Conservation (phyloP, 2,329 filamentous ascomycete genomes). For the Epichloe hybrida region DNA sequence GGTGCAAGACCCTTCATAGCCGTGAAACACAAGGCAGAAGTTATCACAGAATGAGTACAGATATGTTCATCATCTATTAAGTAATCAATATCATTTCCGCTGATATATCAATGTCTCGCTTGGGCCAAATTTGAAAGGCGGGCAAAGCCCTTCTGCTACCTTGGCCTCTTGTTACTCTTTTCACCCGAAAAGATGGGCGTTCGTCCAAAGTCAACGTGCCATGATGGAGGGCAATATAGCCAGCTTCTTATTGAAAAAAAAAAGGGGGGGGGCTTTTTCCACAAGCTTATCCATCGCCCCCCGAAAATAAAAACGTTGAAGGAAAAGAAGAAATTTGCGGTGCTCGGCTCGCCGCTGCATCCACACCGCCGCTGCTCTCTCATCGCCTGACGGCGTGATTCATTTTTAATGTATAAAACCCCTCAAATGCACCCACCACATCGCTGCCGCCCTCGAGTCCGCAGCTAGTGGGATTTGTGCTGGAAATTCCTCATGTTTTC, state of each 20-base stretch:
- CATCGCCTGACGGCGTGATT: neutral
- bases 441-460: neutral
- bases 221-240: neutral
- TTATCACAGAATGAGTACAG: too few species aligned
- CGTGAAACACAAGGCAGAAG: too few species aligned
- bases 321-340: neutral
- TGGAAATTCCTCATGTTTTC: conserved; percentile 2
- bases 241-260: neutral
- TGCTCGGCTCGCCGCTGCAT: neutral
- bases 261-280: neutral
- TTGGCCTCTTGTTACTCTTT: neutral
- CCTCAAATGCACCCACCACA: neutral
- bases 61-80: neutral
- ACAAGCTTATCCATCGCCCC: neutral
- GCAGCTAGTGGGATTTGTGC: neutral
- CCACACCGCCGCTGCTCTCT: neutral
- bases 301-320: neutral
- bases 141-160: neutral
- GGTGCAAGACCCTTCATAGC: too few species aligned
- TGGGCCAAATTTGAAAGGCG: neutral
- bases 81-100: neutral
- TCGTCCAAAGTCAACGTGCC: neutral
- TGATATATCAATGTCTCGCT: neutral
- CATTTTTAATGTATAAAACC: neutral
- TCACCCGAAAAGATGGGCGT: neutral